Base-by-base conservation (phyloP, 2,329 filamentous ascomycete genomes). In the Aspergillus udagawae region DNA sequence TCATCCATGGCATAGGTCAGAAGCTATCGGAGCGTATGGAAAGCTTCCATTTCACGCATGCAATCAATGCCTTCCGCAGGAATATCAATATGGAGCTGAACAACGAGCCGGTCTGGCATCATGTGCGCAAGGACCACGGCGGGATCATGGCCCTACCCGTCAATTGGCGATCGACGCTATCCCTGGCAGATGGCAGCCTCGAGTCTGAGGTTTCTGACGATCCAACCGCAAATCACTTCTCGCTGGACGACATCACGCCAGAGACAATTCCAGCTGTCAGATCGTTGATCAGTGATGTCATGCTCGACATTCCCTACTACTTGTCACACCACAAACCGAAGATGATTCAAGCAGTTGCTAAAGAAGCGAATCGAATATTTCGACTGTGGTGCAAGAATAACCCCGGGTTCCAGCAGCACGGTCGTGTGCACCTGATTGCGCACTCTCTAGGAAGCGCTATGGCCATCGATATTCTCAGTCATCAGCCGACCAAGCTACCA, bases 281-380 rank as follows among this genome's bases (percentile, higher is more conserved):
- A 49, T 91, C 89, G 68, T 86, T 99, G 70, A 95, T 99, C 60
- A 95, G 90, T 45, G 94, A 99, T 72, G 91, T 99, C 65, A 97
- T 99, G 91, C 88, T 97, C 51, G 94, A 99, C 71, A 93, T 99
- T 51, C 94, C 94, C 0, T 97, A 96, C 71, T 99, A 97, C 76
- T 87, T 99, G 76, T 97, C 93, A 0, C 90, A 95, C 58, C 93
- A 97, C 75, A 96, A 97, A 68, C 85, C 88, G 3, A 96, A 92
- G 73, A 97, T 99, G 92, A 89, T 96, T 52, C 83, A 87, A 47
- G 92, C 94, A 1, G 86, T 97, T 50, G 87, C 96, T 44, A 83
- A 83, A 57, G 94, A 99, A 76, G 93, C 94, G 7, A 99, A 99
- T 68, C 85, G 93, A 4, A 90, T 99, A n/a, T 97, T 96, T 71